phyloP scores from a whole-genome alignment of 305 asterid genomes.

The Salvia sclarea region DNA sequence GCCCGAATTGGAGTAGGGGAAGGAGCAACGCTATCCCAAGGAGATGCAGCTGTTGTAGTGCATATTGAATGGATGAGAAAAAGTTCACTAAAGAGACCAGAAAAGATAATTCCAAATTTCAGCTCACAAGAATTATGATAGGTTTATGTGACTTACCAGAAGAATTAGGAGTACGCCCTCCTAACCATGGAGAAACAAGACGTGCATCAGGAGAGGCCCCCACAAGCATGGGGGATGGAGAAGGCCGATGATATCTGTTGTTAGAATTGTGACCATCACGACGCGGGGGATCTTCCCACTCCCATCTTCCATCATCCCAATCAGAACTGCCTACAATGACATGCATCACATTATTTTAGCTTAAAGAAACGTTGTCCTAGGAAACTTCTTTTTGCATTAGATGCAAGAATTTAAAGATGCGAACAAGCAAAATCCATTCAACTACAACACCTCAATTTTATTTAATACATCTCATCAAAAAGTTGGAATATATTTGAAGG shows the following conservation, averaged over 20 bases:
- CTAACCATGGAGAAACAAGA: conserved; percentile 93
- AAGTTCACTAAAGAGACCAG: conserved; percentile 28
- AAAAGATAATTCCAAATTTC: conserved; percentile 26
- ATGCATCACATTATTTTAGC: conserved; percentile 28
- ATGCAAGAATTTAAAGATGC: conserved; percentile 17
- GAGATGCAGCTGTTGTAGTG: conserved; percentile 64
- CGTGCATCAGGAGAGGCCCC: conserved; percentile 96
- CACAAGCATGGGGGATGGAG: conserved; percentile 75
- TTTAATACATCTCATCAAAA: neutral
- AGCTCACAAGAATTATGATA: conserved; percentile 10
- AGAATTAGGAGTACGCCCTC: conserved; percentile 78
- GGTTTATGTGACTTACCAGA: conserved; percentile 43
- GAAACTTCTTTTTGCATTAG: neutral
- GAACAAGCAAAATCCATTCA: conserved; percentile 14
- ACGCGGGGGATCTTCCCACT: conserved; percentile 89
- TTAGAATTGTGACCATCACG: conserved; percentile 56
- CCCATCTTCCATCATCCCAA: conserved; percentile 98
- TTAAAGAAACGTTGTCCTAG: neutral
- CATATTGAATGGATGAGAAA: conserved; percentile 25
- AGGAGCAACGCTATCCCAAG: conserved; percentile 91
- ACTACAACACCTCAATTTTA: neutral
- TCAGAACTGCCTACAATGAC: conserved; percentile 72
- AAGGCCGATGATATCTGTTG: conserved; percentile 63
- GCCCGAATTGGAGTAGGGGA: conserved; percentile 95
- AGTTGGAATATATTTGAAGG: neutral